A percentile compares a stretch with the other conserved stretches of the same genome.
Conservation (phyloP, 345 rosid species). For the Combretum micranthum region DNA sequence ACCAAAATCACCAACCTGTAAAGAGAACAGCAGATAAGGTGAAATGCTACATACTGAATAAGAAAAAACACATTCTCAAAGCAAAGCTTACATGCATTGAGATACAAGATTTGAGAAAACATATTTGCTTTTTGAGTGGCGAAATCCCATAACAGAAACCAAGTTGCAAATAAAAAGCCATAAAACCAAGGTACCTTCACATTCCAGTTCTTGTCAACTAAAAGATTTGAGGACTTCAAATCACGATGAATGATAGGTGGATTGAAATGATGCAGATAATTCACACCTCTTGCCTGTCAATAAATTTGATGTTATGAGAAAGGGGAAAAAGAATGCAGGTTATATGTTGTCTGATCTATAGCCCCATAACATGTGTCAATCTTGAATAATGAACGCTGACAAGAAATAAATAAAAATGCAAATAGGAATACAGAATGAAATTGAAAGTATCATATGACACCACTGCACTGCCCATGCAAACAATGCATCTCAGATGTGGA, state of each 20-base stretch:
- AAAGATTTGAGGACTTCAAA: constrained; percentile 94
- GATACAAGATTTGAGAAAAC: too few species aligned
- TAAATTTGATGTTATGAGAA: constrained; percentile 7
- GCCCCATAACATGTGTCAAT: too few species aligned
- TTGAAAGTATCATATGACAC: not conserved
- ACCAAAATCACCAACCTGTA: constrained; percentile 97
- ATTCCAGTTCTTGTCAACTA: constrained; percentile 91
- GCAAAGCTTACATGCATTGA: too few species aligned
- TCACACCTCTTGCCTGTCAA: constrained; percentile 91
- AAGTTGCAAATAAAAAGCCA: constrained; percentile 3
- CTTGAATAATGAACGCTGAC: too few species aligned
- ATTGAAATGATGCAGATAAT: constrained; percentile 83
- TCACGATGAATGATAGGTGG: constrained; percentile 98
- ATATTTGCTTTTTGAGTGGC: not conserved
- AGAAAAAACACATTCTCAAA: too few species aligned
- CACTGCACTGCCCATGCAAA: not conserved
- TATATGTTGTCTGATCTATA: too few species aligned
- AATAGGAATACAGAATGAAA: too few species aligned
- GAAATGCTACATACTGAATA: not conserved
- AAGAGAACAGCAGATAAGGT: constrained; percentile 7
- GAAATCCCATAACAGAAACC: not conserved
- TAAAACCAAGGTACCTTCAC: constrained; percentile 60
- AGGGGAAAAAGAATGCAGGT: constrained; percentile 4
- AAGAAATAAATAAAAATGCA: too few species aligned
- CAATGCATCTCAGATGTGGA: not conserved